Base-by-base conservation (phyloP, 768 basidiomycete species). In the Suillus ampliporus region DNA sequence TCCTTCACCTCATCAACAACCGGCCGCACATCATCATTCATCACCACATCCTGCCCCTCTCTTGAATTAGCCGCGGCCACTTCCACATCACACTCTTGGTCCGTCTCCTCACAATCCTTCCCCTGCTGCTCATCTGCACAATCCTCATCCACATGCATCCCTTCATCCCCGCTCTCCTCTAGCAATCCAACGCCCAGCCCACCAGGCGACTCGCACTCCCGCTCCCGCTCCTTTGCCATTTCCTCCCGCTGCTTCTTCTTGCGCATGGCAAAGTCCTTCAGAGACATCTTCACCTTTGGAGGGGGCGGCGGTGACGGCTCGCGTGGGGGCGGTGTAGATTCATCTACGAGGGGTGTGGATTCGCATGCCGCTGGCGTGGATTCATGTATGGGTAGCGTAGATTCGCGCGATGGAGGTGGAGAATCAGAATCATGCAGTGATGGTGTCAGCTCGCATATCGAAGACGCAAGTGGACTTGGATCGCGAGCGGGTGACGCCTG, bases 211-310 rank as follows among this genome's bases (percentile, higher is more conserved):
- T n/a, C 31, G 19, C 61, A 64, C 19, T 44, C 34, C 34, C 17
- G 61, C 61, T 34, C 28, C 28, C 40, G 48, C 48, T 40, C 61
- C 46, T 61, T 74, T 1, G 69, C 76, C 69, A 71, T 71, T 61
- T 80, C 78, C 65, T 84, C 83, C 58, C 79, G 76, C 66, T 81
- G 78, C 71, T 81, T 83, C 78, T 82, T 83, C 79, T 82, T 86
- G 61, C 87, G 73, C 35, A 83, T 60, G 35, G 81, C 83, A 66
- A 86, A 88, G 64, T 88, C 86, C 66, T 83, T 84, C 53, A 88
- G 70, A 0, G 86, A 84, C 72, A 87, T 67, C 62, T 81, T 81
- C 65, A 86, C 86, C 48, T 87, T 85, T 53, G 85, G 84, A 14
- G 74, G 74, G 7, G 76, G 75, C 14, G 72, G 75, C 0, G 74